These are phyloP conservation scores for Neoboletus brunneissimus DNA, from an alignment of 768 basidiomycete genomes.

Conservation along the genomic window DNA sequence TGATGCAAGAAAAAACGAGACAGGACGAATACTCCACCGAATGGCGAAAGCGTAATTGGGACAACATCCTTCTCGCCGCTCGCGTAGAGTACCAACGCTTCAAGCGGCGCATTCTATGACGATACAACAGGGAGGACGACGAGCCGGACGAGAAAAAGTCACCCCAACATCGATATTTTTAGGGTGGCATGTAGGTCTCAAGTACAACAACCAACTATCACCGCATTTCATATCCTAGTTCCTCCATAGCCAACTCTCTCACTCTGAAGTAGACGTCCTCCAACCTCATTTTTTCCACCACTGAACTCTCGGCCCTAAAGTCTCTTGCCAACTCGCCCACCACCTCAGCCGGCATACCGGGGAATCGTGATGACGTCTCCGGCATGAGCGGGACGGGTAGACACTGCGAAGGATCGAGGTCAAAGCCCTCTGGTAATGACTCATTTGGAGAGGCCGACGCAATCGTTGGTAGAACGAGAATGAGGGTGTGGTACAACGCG, in stretches of 20 bases:
- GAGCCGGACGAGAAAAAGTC: neutral
- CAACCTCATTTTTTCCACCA: constrained; percentile 52
- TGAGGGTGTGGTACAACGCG: constrained; percentile 68
- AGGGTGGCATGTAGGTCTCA: neutral
- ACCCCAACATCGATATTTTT: neutral
- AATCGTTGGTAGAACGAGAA: constrained; percentile 40
- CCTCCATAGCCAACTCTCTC: constrained; percentile 57
- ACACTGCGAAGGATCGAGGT: constrained; percentile 57
- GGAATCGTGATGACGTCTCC: constrained; percentile 71
- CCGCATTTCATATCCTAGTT: constrained; percentile 38
- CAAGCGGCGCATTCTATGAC: constrained; percentile 31
- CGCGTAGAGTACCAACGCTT: constrained; percentile 52
- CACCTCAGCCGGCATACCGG: constrained; percentile 66
- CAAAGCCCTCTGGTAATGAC: constrained; percentile 44
- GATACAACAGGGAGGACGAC: neutral
- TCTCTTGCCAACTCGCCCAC: constrained; percentile 57
- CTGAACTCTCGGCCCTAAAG: constrained; percentile 59
- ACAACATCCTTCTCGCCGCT: constrained; percentile 54
- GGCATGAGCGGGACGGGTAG: constrained; percentile 52
- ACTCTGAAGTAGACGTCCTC: constrained; percentile 62
- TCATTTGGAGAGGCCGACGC: constrained; percentile 28
- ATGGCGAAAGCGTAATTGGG: constrained; percentile 63
- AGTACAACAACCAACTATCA: constrained; percentile 5
- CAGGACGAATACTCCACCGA: constrained; percentile 60
- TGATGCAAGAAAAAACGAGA: constrained; percentile 59